These are phyloP conservation scores for Aspergillus baeticus DNA, from an alignment of 495 filamentous ascomycete species.

Conservation along the genomic window DNA sequence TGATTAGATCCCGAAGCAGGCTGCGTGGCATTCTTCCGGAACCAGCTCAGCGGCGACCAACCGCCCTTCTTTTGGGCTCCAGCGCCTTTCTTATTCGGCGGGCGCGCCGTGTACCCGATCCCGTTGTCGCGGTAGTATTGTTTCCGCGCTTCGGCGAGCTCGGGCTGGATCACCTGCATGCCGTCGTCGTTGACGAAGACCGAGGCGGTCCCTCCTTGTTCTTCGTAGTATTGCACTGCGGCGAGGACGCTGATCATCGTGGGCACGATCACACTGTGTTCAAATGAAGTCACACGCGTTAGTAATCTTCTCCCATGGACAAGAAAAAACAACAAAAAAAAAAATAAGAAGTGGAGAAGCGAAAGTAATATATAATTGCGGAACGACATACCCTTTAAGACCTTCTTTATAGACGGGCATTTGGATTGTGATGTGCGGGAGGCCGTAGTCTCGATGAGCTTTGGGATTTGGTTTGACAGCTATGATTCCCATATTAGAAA, in stretches of 20 bases:
- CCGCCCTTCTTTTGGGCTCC: neutral
- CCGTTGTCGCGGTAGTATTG: conserved; percentile 8
- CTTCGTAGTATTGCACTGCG: conserved; percentile 6
- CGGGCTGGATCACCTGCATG: conserved; percentile 5
- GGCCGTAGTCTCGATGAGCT: neutral
- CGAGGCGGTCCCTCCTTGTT: neutral
- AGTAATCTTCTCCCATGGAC: too few relatives aligned
- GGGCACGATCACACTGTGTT: conserved; percentile 5
- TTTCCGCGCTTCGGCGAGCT: conserved; percentile 4
- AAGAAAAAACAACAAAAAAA: too few relatives aligned
- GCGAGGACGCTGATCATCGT: conserved; percentile 9
- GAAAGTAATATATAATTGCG: too few relatives aligned
- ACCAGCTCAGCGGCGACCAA: neutral
- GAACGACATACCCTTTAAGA: conserved; percentile 6
- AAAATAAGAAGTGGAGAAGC: too few relatives aligned
- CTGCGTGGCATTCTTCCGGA: neutral
- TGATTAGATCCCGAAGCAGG: too few relatives aligned
- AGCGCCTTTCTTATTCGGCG: neutral
- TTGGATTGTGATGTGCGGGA: conserved; percentile 4
- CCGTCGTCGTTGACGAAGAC: conserved; percentile 9
- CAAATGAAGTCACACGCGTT: too few relatives aligned
- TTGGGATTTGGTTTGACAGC: conserved; percentile 3
- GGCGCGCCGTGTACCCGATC: neutral
- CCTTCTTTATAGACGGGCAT: conserved; percentile 9
- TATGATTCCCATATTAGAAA: too few relatives aligned